These are phyloP conservation scores for Ustilago loliicola DNA, from an alignment of 1,284 basidiomycete species.

Conservation along the genomic window DNA sequence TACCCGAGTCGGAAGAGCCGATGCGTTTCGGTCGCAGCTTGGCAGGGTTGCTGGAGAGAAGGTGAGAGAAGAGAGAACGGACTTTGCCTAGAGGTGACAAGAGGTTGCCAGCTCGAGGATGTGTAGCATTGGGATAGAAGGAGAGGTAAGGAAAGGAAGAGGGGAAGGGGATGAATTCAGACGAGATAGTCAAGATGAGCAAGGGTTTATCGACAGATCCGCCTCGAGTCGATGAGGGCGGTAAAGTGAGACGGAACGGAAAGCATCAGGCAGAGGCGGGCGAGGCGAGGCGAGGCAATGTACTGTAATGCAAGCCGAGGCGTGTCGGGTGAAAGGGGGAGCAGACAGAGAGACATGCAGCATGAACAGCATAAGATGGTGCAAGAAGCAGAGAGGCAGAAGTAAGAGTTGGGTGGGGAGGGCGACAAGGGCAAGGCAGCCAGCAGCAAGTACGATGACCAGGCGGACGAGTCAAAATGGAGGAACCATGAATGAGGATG, in stretches of 20 bases:
- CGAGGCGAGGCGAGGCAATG: background rate
- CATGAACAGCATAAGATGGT: background rate
- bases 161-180: background rate
- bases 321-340: constrained; percentile 1
- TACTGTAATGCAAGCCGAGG: constrained; percentile 1
- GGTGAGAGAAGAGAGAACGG: background rate
- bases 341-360: constrained; percentile 1
- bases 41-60: constrained; percentile 2
- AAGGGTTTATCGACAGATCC: constrained; percentile 11
- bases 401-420: background rate
- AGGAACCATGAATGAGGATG: constrained; percentile 18
- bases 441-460: constrained; percentile 3
- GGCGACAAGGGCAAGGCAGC: background rate
- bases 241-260: constrained; percentile 11
- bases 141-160: background rate
- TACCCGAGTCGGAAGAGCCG: constrained; percentile 1
- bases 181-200: background rate
- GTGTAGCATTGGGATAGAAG: background rate
- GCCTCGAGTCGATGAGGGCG: background rate
- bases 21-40: background rate
- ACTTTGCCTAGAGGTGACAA: background rate
- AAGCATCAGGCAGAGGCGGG: background rate
- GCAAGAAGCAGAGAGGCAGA: background rate
- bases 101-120: background rate
- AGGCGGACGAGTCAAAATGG: background rate